These are phyloP conservation scores for Phyllosticta citriasiana DNA, from an alignment of 2,329 filamentous ascomycete species.

Conservation along the genomic window DNA sequence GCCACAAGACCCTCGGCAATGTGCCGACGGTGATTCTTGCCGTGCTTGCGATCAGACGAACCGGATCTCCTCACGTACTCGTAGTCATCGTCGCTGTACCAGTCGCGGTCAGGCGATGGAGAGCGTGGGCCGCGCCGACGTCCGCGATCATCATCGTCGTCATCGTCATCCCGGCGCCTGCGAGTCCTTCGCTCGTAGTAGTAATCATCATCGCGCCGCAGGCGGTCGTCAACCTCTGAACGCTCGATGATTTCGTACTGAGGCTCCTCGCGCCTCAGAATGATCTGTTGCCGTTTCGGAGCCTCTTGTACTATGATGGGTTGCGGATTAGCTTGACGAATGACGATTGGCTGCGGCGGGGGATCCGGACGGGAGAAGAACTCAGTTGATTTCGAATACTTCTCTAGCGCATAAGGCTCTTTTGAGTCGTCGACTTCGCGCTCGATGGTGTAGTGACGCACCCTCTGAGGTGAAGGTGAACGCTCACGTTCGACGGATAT, in stretches of 20 bases:
- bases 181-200: constrained; percentile 52
- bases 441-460: constrained; percentile 27
- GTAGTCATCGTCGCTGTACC: constrained; percentile 50
- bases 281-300: constrained; percentile 35
- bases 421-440: constrained; percentile 33
- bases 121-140: constrained; percentile 22
- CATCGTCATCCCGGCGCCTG: constrained; percentile 33
- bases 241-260: constrained; percentile 52
- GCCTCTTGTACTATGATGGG: constrained; percentile 48
- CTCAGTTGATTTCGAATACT: constrained; percentile 44
- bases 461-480: constrained; percentile 32
- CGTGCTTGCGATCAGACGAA: constrained; percentile 28
- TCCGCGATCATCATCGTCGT: constrained; percentile 27
- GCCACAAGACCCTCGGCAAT: constrained; percentile 53
- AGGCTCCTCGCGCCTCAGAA: constrained; percentile 43
- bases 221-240: constrained; percentile 43
- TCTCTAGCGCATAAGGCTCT: constrained; percentile 36
- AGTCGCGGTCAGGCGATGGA: constrained; percentile 24
- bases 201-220: constrained; percentile 47
- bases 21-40: constrained; percentile 45
- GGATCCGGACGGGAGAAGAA: constrained; percentile 39
- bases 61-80: constrained; percentile 44
- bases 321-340: constrained; percentile 38
- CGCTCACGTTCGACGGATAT: constrained; percentile 35
- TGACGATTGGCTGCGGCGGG: constrained; percentile 36